A percentile compares a stretch with the other conserved stretches of the same genome.
phyloP scores from a whole-genome alignment of 2,329 filamentous ascomycete species.

The Lasiodiplodia sp. region DNA sequence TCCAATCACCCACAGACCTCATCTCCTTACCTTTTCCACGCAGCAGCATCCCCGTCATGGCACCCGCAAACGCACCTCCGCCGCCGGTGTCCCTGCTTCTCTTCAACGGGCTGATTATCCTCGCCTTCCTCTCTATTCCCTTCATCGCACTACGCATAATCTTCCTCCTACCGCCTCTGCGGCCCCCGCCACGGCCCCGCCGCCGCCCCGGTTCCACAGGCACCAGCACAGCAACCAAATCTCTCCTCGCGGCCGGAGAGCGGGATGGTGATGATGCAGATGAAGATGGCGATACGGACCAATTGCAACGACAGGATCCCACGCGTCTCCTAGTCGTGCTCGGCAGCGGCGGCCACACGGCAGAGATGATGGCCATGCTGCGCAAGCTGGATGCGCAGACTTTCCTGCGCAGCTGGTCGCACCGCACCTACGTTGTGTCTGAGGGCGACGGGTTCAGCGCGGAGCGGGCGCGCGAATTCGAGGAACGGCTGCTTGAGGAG shows the following conservation, averaged over 20 bases:
- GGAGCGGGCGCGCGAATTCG: constrained; percentile 69
- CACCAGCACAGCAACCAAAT: neutral
- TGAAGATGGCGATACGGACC: neutral
- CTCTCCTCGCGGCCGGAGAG: constrained; percentile 16
- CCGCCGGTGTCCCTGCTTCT: constrained; percentile 16
- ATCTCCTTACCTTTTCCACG: neutral
- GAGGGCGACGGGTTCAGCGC: constrained; percentile 77
- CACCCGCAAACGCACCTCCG: constrained; percentile 2
- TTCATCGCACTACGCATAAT: constrained; percentile 48
- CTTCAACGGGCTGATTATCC: constrained; percentile 33
- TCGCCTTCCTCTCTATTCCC: constrained; percentile 44
- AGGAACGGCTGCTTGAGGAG: constrained; percentile 48
- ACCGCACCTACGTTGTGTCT: constrained; percentile 82
- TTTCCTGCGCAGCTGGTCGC: constrained; percentile 55
- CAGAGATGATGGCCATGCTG: constrained; percentile 91
- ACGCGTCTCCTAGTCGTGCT: constrained; percentile 80
- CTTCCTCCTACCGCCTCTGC: constrained; percentile 47
- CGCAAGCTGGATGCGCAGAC: constrained; percentile 57
- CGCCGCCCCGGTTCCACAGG: constrained; percentile 6
- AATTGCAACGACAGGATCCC: constrained; percentile 35
- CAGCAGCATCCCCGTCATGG: neutral
- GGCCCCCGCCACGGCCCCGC: constrained; percentile 33
- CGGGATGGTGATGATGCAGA: constrained; percentile 11
- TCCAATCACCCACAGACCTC: neutral
- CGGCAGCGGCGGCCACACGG: constrained; percentile 91